Evolutionary conservation across 1,284 basidiomycete species (phyloP).

Genomic region (Rhodotorula sp.): DNA sequence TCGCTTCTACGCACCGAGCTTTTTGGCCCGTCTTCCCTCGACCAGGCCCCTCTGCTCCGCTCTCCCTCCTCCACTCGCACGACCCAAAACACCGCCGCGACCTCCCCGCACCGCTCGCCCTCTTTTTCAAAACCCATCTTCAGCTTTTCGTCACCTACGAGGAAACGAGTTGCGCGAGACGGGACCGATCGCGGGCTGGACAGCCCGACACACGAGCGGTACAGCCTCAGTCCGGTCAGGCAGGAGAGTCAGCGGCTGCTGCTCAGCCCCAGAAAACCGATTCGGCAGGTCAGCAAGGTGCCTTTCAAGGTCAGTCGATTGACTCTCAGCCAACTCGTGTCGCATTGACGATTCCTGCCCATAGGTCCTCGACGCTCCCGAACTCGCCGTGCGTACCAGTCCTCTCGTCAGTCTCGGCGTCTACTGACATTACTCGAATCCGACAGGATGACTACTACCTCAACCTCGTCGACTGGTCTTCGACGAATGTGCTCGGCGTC

Average conservation of each 20-base stretch:
- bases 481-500: slow-evolving; percentile 89
- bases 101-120: slow-evolving; percentile 37
- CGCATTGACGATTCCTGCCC: too few relatives aligned
- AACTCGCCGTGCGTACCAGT: slow-evolving; percentile 60
- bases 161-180: slow-evolving; percentile 34
- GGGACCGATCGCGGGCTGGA: slow-evolving; percentile 49
- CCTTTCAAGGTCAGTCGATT: slow-evolving; percentile 74
- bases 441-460: slow-evolving; percentile 87
- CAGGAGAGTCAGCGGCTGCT: slow-evolving; percentile 79
- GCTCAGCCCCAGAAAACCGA: slow-evolving; percentile 74
- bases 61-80: slow-evolving; percentile 37
- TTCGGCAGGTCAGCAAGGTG: slow-evolving; percentile 85
- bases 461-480: slow-evolving; percentile 96
- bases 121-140: slow-evolving; percentile 52
- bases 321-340: too few relatives aligned
- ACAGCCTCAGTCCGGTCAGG: slow-evolving; percentile 86
- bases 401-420: background rate
- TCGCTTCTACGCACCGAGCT: slow-evolving; percentile 57
- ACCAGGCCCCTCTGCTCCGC: slow-evolving; percentile 27
- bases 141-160: slow-evolving; percentile 53
- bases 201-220: slow-evolving; percentile 71
- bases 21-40: slow-evolving; percentile 49
- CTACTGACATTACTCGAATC: slow-evolving; percentile 25
- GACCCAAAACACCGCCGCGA: slow-evolving; percentile 31
- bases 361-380: slow-evolving; percentile 82